Evolutionary conservation across 2,329 filamentous ascomycete species (phyloP), one percentile per base, ranked within the genome.

Genomic region (Aspergillus ochraceus): DNA sequence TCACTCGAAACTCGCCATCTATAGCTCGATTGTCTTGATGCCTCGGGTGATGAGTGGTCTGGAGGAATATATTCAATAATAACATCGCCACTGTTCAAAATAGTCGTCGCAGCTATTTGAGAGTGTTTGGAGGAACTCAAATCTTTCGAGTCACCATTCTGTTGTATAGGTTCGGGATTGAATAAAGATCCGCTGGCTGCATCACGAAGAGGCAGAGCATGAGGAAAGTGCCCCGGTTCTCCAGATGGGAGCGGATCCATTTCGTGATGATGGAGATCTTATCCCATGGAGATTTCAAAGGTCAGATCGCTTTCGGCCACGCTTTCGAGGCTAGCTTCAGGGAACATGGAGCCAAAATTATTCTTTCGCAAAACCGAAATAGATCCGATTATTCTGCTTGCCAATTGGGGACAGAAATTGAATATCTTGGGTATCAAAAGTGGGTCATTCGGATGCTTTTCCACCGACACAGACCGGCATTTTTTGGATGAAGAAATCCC

Each of bases 1-100:
- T 67, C 59, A 52, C 71, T 77, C 45, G 68, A 70, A 11, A 78
- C 72, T 55, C 70, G 70, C 70, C 77, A 78, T 24, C 64, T 63
- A 59, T 68, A 60, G 17, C 30, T 62, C 11, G n/a, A 24, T 12
- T 24, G 52, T 20, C 47, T 54, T 19, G 58, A 46, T 17, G 62
- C 57, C 4, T 54, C 60, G 30, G 56, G 20, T 36, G 58, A 58
- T 32, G 20, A 46, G 19, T 50, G 51, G 10, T 59, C 61, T 8
- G 49, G 24, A 46, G 62, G 59, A 9, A 58, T 60, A 55, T 76
- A 77, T 55, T 77, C 68, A 24, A 79, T 50, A 6, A 78, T 60
- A 24, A 79, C 58, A 60, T 79, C 76, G 3, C 75, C 76, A 30
- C 69, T 61, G 1, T 55, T 51, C 2, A 67, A 66, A 20, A 77